Conservation (phyloP, 1,284 basidiomycete species). For the Leccinum pachyderme region DNA sequence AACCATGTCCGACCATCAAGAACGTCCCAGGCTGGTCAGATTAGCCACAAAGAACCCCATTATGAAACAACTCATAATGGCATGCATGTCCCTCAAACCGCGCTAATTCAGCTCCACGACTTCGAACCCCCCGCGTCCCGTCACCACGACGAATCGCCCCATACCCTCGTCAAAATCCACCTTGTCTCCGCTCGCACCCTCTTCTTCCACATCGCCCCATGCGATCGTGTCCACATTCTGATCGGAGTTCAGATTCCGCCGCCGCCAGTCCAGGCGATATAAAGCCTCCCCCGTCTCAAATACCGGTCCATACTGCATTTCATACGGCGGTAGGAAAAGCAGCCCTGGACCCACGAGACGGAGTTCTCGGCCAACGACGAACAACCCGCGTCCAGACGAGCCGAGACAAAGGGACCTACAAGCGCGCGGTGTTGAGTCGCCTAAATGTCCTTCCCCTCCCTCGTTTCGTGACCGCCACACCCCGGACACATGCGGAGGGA, state of each 20-base stretch:
- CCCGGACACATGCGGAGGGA: slow-evolving; percentile 11
- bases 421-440: background rate
- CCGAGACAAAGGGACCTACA: slow-evolving; percentile 27
- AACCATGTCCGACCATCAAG: background rate
- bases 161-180: slow-evolving; percentile 34
- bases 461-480: background rate
- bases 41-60: slow-evolving; percentile 1
- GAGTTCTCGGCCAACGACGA: slow-evolving; percentile 22
- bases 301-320: slow-evolving; percentile 29
- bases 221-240: background rate
- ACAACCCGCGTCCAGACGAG: slow-evolving; percentile 29
- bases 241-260: background rate
- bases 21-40: background rate
- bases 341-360: slow-evolving; percentile 26
- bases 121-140: slow-evolving; percentile 25
- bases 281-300: slow-evolving; percentile 24
- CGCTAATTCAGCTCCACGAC: slow-evolving; percentile 24
- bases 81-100: background rate
- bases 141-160: slow-evolving; percentile 33
- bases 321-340: slow-evolving; percentile 24
- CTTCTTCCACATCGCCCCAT: background rate
- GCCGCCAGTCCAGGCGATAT: slow-evolving; percentile 18
- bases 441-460: background rate
- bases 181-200: slow-evolving; percentile 12
- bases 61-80: background rate